These are phyloP conservation scores for Cyberlindnera meyerae DNA, from an alignment of 805 yeast genomes.

Conservation along the genomic window DNA sequence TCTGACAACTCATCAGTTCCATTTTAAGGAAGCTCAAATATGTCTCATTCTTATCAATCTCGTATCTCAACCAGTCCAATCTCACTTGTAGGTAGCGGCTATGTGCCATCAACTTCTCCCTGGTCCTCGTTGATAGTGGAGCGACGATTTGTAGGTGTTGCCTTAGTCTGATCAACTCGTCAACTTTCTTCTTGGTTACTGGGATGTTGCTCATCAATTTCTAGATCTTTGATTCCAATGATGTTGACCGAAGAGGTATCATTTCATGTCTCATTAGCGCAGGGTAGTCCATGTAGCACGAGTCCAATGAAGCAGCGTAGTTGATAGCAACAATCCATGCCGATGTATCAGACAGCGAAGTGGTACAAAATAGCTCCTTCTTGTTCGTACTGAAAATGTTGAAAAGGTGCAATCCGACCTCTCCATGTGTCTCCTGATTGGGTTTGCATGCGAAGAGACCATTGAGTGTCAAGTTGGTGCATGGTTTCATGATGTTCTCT, in stretches of 20 bases:
- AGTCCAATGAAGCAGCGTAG: conserved; percentile 43
- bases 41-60: conserved; percentile 40
- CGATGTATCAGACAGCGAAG: conserved; percentile 39
- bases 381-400: conserved; percentile 38
- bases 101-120: conserved; percentile 41
- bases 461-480: conserved; percentile 32
- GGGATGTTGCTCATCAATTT: conserved; percentile 33
- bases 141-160: conserved; percentile 41
- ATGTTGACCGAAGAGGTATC: conserved; percentile 22
- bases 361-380: conserved; percentile 38
- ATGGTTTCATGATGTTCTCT: conserved; percentile 21
- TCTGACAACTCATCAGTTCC: conserved; percentile 8
- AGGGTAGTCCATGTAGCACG: conserved; percentile 28
- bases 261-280: conserved; percentile 20
- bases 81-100: conserved; percentile 45
- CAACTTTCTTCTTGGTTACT: conserved; percentile 32
- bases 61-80: conserved; percentile 55
- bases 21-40: conserved; percentile 33
- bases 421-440: too few relatives aligned
- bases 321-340: conserved; percentile 59
- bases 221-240: conserved; percentile 29
- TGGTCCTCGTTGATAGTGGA: conserved; percentile 51
- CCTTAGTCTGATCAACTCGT: conserved; percentile 31
- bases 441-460: conserved; percentile 42
- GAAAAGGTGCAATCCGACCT: conserved; percentile 28